Evolutionary conservation across 306 rosid species (phyloP), one percentile per base, ranked within the genome.

Genomic region (Oxytropis ochrocephala): DNA sequence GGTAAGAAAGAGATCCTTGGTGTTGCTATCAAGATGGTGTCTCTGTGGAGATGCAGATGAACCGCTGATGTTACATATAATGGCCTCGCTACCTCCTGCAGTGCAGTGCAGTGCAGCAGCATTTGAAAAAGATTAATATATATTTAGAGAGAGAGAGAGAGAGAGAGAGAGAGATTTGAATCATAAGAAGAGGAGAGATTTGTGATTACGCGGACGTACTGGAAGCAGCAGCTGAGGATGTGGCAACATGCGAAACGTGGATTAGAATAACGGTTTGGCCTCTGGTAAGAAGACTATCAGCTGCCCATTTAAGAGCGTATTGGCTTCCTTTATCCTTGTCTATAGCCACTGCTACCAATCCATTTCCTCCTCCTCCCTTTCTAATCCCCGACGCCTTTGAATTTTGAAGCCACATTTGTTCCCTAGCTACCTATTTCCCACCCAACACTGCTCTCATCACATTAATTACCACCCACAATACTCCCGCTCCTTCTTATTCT

Each of bases 271-370:
- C 76, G 55, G 85, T 84, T 84, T 86, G 90, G 71, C 97, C 96
- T 43, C 61, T 86, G 36, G 60, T 4, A 32, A 93, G 80, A 69
- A 93, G 74, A 75, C 58, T 80, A 51, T 93, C 98, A 50, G 86
- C 91, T 10, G 97, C 96, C 97, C 97, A 93, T 80, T 81, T 85
- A 32, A 93, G 83, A 74, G 98, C 97, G 4, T 71, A 63, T 69
- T 84, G 88, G 69, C 97, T 93, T 10, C 98, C 96, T 81, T 90
- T 90, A 9, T 93, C 96, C 72, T 83, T 86, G 70, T 88, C 96
- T 18, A 93, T 65, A 13, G 88, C 96, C 19, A 93, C 84, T 0
- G 97, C 97, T 7, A 90, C 87, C 85, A 93, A 80, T 19, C 96
- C 91, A 51, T 88, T 82, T 24, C 89, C 95, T 66, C 74, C 81